Conservation (phyloP, 2,329 filamentous ascomycete genomes). For the Arthroderma sp. region DNA sequence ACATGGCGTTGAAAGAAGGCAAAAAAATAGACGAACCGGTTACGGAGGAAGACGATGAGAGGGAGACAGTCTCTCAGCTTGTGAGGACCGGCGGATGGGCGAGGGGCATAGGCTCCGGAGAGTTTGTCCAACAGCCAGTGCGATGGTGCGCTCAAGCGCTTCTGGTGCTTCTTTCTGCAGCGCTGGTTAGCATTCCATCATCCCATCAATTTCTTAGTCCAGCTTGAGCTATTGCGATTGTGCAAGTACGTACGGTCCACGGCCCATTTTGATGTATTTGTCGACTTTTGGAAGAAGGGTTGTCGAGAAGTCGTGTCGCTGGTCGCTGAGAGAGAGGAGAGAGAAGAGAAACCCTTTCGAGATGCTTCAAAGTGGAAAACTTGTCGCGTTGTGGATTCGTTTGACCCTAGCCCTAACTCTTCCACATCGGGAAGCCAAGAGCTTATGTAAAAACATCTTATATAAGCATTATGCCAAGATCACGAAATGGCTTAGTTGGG, state of each 20-base stretch:
- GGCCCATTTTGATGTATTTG: slow-evolving; percentile 40
- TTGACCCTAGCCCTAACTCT: slow-evolving; percentile 7
- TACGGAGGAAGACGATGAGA: slow-evolving; percentile 94
- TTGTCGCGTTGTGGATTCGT: slow-evolving; percentile 6
- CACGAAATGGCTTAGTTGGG: too few species aligned
- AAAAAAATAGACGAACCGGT: slow-evolving; percentile 39
- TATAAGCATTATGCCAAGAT: too few species aligned
- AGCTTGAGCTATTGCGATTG: too few species aligned
- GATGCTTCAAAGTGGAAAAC: not conserved
- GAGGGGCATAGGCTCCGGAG: slow-evolving; percentile 69
- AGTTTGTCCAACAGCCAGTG: slow-evolving; percentile 99
- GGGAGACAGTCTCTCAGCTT: slow-evolving; percentile 99
- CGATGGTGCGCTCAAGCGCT: slow-evolving; percentile 96
- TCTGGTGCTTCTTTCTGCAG: slow-evolving; percentile 93
- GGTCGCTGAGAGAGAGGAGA: slow-evolving; percentile 11
- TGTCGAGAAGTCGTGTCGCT: slow-evolving; percentile 11
- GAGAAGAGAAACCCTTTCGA: not conserved
- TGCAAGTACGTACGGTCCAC: slow-evolving; percentile 50
- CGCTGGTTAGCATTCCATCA: slow-evolving; percentile 2
- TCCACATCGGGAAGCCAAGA: not conserved
- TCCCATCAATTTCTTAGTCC: too few species aligned
- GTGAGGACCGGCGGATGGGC: slow-evolving; percentile 77
- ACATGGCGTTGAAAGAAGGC: too few species aligned
- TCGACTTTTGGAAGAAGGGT: slow-evolving; percentile 10
- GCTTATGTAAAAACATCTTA: not conserved